Base-by-base conservation (phyloP, 2,329 filamentous ascomycete genomes). In the Ophiostoma sp. region DNA sequence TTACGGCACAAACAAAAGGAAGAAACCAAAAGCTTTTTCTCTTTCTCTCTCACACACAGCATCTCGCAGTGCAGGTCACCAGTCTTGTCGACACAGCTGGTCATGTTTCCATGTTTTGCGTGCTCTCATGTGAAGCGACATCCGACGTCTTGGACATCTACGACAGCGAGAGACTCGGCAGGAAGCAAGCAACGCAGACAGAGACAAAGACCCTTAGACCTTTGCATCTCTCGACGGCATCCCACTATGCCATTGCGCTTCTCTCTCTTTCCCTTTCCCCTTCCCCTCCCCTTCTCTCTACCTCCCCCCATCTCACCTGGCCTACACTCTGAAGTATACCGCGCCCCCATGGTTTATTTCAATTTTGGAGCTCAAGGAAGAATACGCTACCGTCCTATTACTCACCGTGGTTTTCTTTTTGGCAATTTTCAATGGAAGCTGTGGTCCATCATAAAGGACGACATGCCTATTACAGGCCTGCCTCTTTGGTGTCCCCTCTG, bases 281-380 rank as follows among this genome's bases (percentile, higher is more conserved):
- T 15, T 71, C 15, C 15, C 48, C 35, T 13, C 64, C 17, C 35
- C 23, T 17, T n/a, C 44, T 65, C 65, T 27, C 35, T 39, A 17
- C 66, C 74, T 70, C 70, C 69, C 71, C 39, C 64, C 17, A 17
- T 23, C 13, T 33, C 15, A 73, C 73, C 88, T 91, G 89, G 85
- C 85, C 88, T 91, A 91, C 90, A 93, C 90, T 93, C 90, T 90
- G 90, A 91, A 85, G 87, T 85, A 83, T 86, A 87, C 87, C 85
- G 79, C 80, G 81, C 79, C 84, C 76, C 87, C 81, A 83, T 92
- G 89, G 89, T 88, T 82, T 85, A 84, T 88, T 87, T 90, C 90
- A 90, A 92, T 92, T 92, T 92, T 92, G 87, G 87, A 87, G 86
- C 85, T 64, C 85, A 82, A 92, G 90, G 90, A 85, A 93, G 87